Evolutionary conservation across 2,329 filamentous ascomycete species (phyloP).

Genomic region (Hysterium pulicare): DNA sequence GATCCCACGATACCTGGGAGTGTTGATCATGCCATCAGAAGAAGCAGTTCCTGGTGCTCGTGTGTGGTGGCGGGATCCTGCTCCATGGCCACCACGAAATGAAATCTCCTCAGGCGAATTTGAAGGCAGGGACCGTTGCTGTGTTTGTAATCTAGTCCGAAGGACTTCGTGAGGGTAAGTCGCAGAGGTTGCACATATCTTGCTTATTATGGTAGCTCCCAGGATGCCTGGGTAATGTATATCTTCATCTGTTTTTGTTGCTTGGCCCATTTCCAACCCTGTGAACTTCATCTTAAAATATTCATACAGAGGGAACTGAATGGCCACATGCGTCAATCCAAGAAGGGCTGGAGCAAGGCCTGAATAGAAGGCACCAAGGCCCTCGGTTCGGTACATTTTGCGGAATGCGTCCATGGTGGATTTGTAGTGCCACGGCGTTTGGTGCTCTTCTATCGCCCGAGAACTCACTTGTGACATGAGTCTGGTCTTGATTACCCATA

Average conservation of each 20-base stretch:
- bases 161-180: conserved; percentile 98
- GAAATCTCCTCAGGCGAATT: conserved; percentile 49
- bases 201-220: conserved; percentile 86
- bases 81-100: conserved; percentile 37
- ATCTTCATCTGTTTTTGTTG: conserved; percentile 53
- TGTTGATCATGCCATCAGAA: conserved; percentile 56
- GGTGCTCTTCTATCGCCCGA: conserved; percentile 52
- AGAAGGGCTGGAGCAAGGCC: conserved; percentile 88
- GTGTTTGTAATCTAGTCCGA: conserved; percentile 88
- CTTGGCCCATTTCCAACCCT: conserved; percentile 79
- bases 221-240: conserved; percentile 81
- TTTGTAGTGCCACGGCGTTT: conserved; percentile 84
- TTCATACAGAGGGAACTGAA: conserved; percentile 96
- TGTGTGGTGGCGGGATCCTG: conserved; percentile 40
- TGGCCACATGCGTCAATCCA: conserved; percentile 89
- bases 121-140: conserved; percentile 64
- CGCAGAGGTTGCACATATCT: conserved; percentile 87
- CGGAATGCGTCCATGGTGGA: conserved; percentile 86
- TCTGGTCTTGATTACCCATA: conserved; percentile 98
- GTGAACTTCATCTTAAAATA: conserved; percentile 89
- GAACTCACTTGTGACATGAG: conserved; percentile 87
- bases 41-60: conserved; percentile 46
- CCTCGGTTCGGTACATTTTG: conserved; percentile 94
- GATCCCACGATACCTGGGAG: conserved; percentile 68
- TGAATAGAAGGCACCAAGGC: conserved; percentile 87